Evolutionary conservation across 2,329 filamentous ascomycete genomes (phyloP).

Genomic region (Fusarium sp.): DNA sequence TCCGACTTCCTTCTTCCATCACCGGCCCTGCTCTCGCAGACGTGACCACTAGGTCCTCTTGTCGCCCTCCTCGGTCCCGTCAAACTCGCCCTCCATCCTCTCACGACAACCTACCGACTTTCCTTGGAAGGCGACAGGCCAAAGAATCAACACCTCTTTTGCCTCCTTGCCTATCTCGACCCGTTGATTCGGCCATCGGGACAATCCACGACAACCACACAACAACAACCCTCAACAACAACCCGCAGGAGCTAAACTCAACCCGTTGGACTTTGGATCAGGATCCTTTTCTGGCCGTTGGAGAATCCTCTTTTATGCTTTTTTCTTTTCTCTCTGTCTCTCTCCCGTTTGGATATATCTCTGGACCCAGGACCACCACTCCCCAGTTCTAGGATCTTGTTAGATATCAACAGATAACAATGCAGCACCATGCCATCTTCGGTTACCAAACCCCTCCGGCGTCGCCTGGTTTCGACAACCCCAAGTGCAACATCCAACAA

Average conservation of each 20-base stretch:
- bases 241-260: slow-evolving; percentile 34
- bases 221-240: slow-evolving; percentile 26
- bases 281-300: slow-evolving; percentile 42
- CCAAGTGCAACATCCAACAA: slow-evolving; percentile 58
- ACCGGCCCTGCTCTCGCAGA: slow-evolving; percentile 36
- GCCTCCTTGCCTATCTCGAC: slow-evolving; percentile 51
- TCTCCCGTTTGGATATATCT: slow-evolving; percentile 39
- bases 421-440: slow-evolving; percentile 69
- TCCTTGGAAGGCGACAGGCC: slow-evolving; percentile 31
- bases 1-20: slow-evolving; percentile 45
- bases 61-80: slow-evolving; percentile 32
- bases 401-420: slow-evolving; percentile 53
- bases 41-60: slow-evolving; percentile 44
- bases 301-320: slow-evolving; percentile 41
- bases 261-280: slow-evolving; percentile 46
- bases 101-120: slow-evolving; percentile 25
- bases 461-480: slow-evolving; percentile 65
- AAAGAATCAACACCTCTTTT: slow-evolving; percentile 16
- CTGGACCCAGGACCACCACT: slow-evolving; percentile 34
- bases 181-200: slow-evolving; percentile 64
- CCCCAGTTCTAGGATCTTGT: slow-evolving; percentile 38
- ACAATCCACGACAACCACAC: slow-evolving; percentile 35
- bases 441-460: slow-evolving; percentile 70
- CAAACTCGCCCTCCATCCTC: slow-evolving; percentile 8
- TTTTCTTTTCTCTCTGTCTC: slow-evolving; percentile 39